These are phyloP conservation scores for Berkeleyomyces basicola DNA, from an alignment of 2,329 filamentous ascomycete species.

Conservation along the genomic window DNA sequence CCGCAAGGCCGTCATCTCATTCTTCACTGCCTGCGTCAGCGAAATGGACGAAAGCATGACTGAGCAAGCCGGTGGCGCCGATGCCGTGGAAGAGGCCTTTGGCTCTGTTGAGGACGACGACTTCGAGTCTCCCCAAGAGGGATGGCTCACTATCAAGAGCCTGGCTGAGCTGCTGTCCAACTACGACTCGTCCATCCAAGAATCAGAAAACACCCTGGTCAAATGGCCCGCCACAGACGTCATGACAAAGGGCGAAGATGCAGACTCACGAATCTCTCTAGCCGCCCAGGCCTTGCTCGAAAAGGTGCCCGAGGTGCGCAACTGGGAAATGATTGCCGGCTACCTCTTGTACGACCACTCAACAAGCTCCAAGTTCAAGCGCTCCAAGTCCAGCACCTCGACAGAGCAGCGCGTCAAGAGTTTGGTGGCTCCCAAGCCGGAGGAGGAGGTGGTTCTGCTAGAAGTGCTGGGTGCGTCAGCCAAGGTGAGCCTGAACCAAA, in stretches of 20 bases:
- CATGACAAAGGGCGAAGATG: constrained; percentile 44
- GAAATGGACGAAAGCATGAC: constrained; percentile 65
- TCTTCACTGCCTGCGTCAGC: constrained; percentile 77
- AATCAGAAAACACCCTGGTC: constrained; percentile 7
- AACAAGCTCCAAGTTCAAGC: constrained; percentile 31
- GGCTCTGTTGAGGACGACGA: constrained; percentile 57
- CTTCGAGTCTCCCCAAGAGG: constrained; percentile 55
- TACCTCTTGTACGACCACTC: constrained; percentile 92
- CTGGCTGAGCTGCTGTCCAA: constrained; percentile 66
- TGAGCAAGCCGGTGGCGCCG: constrained; percentile 70
- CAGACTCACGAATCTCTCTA: constrained; percentile 70
- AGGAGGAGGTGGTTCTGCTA: constrained; percentile 70
- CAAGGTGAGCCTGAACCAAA: constrained; percentile 50
- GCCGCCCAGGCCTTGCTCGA: constrained; percentile 78
- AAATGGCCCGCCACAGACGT: constrained; percentile 29
- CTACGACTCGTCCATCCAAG: constrained; percentile 40
- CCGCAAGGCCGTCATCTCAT: constrained; percentile 73
- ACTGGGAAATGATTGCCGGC: constrained; percentile 78
- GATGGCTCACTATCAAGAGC: constrained; percentile 87
- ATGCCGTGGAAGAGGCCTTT: constrained; percentile 58
- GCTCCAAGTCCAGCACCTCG: constrained; percentile 29
- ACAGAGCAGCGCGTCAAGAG: constrained; percentile 49
- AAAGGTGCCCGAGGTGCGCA: constrained; percentile 59
- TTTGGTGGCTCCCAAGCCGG: constrained; percentile 53
- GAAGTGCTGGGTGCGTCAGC: constrained; percentile 76